These are phyloP conservation scores for Linderniella brevidens DNA, from an alignment of 257 asterid genomes.

Conservation along the genomic window DNA sequence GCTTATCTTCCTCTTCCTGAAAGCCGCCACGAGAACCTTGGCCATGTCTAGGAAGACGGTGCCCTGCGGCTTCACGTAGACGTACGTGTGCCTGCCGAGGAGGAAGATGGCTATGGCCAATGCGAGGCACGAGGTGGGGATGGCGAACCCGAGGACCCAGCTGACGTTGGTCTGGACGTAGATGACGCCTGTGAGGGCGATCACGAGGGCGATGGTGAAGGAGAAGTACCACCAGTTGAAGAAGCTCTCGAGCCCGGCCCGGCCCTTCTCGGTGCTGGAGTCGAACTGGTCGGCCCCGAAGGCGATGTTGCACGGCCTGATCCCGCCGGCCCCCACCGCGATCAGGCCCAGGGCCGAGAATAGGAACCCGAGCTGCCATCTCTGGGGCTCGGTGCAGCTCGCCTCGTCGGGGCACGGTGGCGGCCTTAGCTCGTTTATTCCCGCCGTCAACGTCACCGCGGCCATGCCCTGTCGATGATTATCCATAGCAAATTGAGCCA, in stretches of 20 bases:
- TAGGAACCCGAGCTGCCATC: constrained; percentile 47
- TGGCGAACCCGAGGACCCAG: constrained; percentile 52
- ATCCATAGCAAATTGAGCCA: too few species aligned
- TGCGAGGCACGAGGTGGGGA: constrained; percentile 57
- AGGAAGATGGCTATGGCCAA: constrained; percentile 38
- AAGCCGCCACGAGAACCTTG: constrained; percentile 32
- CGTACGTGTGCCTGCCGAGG: constrained; percentile 37
- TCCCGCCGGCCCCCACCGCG: constrained; percentile 68
- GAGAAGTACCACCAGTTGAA: constrained; percentile 87
- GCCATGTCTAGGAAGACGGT: constrained; percentile 45
- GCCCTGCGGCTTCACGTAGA: constrained; percentile 27
- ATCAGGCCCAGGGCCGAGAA: constrained; percentile 35
- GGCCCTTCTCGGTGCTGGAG: constrained; percentile 45
- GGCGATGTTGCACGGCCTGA: constrained; percentile 79
- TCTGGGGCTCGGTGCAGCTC: constrained; percentile 27
- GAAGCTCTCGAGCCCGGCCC: constrained; percentile 54
- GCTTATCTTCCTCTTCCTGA: constrained; percentile 20
- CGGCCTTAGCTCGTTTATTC: constrained; percentile 33
- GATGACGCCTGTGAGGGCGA: constrained; percentile 56
- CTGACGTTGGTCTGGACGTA: constrained; percentile 67
- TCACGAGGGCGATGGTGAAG: constrained; percentile 54
- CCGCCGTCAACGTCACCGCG: constrained; percentile 43
- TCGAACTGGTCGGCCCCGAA: constrained; percentile 91
- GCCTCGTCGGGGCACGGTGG: constrained; percentile 22
- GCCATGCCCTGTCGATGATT: constrained; percentile 40